Evolutionary conservation across 2,329 filamentous ascomycete genomes (phyloP).

Genomic region (Fusarium keratoplasticum): DNA sequence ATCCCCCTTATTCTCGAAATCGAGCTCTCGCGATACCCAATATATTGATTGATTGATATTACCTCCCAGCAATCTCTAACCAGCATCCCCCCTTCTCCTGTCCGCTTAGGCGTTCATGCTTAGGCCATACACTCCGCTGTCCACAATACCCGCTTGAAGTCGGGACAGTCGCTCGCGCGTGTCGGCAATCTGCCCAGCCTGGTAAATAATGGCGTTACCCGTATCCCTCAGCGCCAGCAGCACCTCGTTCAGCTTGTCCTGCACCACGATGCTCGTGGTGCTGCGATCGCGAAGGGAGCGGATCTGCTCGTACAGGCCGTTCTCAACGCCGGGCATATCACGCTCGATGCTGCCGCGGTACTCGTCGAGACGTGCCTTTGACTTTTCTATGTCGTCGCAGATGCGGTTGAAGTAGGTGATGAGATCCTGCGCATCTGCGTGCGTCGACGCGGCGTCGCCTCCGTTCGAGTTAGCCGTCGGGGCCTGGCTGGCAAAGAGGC

Average conservation of each 20-base stretch:
- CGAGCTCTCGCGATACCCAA: slow-evolving; percentile 23
- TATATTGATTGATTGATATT: slow-evolving; percentile 22
- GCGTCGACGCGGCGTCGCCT: slow-evolving; percentile 50
- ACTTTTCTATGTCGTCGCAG: slow-evolving; percentile 57
- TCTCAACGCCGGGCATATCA: slow-evolving; percentile 61
- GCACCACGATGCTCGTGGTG: slow-evolving; percentile 45
- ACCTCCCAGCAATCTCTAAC: slow-evolving; percentile 4
- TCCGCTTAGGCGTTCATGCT: slow-evolving; percentile 45
- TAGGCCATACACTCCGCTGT: slow-evolving; percentile 51
- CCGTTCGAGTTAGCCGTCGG: slow-evolving; percentile 45
- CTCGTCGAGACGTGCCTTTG: slow-evolving; percentile 57
- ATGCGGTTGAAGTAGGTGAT: slow-evolving; percentile 60
- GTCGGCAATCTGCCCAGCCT: slow-evolving; percentile 57
- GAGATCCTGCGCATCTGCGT: slow-evolving; percentile 55
- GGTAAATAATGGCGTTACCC: slow-evolving; percentile 54
- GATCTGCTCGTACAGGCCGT: slow-evolving; percentile 59
- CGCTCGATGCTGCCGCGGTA: slow-evolving; percentile 60
- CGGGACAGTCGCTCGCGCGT: slow-evolving; percentile 56
- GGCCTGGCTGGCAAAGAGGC: slow-evolving; percentile 54
- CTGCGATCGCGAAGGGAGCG: slow-evolving; percentile 51
- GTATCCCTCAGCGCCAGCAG: slow-evolving; percentile 54
- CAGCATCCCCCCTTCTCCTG: neutral
- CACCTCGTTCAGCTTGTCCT: slow-evolving; percentile 55
- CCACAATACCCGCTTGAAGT: slow-evolving; percentile 55
- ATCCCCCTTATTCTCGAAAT: neutral